Base-by-base conservation (phyloP, 176 grass and related monocot species). In the Typha latifolia region DNA sequence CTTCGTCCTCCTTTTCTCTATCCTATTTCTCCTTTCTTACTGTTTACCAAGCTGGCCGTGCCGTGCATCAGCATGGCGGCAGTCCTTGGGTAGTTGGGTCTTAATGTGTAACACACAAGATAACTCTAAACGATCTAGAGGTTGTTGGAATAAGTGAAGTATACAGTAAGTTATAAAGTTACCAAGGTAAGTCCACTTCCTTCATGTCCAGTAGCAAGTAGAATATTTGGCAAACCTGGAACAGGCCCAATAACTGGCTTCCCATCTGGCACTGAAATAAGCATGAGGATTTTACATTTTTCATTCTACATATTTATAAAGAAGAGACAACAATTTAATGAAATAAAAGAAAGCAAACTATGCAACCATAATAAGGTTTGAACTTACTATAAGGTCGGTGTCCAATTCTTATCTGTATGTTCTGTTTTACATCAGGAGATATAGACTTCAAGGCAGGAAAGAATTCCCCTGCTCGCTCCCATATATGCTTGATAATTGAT, bases 111-210 rank as follows among this genome's bases (percentile, higher is more conserved):
- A 37, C 7, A 37, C 34, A 37, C 5, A 4, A 37, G 34, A 37
- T 37, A 37, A 37, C 34, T 37, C 34, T 37, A 37, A 37, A 37
- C 4, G 5, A 37, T 0, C 7, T 37, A 37, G 34, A 5, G 4
- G 7, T 4, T 37, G 34, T 37, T 37, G 34, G 34, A 37, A 37
- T 37, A 37, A 6, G 3, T 37, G 34, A 37, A 13, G 53, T 66
- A 67, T 61, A 12, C 66, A 48, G 68, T 47, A n/a, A 74, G 48
- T 78, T 85, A 97, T 64, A 43, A n/a, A 74, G 53, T 81, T 87
- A 97, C 93, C 93, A 96, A 77, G 72, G 75, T 81, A 78, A 92
- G 93, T 52, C 93, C 93, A 73, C 81, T 89, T 86, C 93, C 93
- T 89, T 97, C 93, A 71, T 97, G 93, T 84, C 88, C 93, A 61